Evolutionary conservation across 1,139 yeast species (phyloP).

Genomic region (Hanseniaspora gamundiae): DNA sequence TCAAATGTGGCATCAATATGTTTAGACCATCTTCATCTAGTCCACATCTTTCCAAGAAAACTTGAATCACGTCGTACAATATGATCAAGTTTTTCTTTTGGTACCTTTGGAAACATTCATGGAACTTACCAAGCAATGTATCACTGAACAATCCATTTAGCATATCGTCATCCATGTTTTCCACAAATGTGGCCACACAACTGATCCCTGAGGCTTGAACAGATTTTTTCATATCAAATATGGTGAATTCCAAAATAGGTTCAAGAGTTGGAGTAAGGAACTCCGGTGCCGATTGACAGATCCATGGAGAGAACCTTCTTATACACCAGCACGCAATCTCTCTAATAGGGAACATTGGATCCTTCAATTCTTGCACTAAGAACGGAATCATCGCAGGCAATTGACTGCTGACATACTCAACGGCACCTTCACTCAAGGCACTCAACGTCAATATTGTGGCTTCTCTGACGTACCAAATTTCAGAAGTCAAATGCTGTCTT

Average conservation of each 20-base stretch:
- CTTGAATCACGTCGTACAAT: slow-evolving; percentile 84
- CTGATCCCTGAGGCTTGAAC: slow-evolving; percentile 94
- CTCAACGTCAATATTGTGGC: slow-evolving; percentile 92
- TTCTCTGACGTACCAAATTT: slow-evolving; percentile 81
- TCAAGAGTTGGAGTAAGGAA: slow-evolving; percentile 70
- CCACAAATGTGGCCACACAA: slow-evolving; percentile 73
- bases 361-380: slow-evolving; percentile 66
- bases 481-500: slow-evolving; percentile 54
- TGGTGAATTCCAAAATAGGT: slow-evolving; percentile 58
- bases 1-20: slow-evolving; percentile 64
- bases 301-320: slow-evolving; percentile 77
- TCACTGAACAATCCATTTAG: slow-evolving; percentile 44
- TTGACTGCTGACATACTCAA: slow-evolving; percentile 56
- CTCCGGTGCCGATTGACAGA: slow-evolving; percentile 53
- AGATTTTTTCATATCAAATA: slow-evolving; percentile 66
- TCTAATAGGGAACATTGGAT: slow-evolving; percentile 72
- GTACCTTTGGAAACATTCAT: slow-evolving; percentile 61
- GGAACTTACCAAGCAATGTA: slow-evolving; percentile 57
- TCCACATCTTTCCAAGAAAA: slow-evolving; percentile 59
- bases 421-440: slow-evolving; percentile 84
- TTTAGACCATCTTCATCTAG: slow-evolving; percentile 46
- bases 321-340: slow-evolving; percentile 94
- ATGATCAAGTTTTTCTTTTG: slow-evolving; percentile 73
- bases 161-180: slow-evolving; percentile 51
- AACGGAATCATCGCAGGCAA: slow-evolving; percentile 77